phyloP scores from a whole-genome alignment of 768 basidiomycete species.

The Wakefieldia striispora region DNA sequence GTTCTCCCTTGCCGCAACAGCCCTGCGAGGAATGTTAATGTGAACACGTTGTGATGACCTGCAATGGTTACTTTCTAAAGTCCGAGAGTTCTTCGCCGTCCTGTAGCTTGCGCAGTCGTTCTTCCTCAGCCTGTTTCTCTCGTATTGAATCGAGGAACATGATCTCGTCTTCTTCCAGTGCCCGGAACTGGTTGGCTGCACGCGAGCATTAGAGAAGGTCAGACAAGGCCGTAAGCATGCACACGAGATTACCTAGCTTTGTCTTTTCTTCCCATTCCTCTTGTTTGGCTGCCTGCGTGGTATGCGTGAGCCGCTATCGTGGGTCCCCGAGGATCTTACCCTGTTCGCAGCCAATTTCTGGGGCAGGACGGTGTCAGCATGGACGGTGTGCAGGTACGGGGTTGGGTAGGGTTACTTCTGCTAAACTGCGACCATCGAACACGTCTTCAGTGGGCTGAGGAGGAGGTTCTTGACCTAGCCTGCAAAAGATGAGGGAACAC shows the following conservation, averaged over 20 bases:
- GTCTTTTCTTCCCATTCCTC: conserved; percentile 93
- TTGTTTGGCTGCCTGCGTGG: conserved; percentile 73
- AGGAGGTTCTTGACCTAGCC: conserved; percentile 84
- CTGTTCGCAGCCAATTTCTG: conserved; percentile 90
- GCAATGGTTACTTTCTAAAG: conserved; percentile 67
- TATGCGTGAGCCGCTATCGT: conserved; percentile 9
- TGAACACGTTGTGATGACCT: background rate
- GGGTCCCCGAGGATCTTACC: conserved; percentile 40
- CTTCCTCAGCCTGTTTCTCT: conserved; percentile 73
- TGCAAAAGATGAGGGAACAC: conserved; percentile 26
- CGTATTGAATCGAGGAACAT: conserved; percentile 83
- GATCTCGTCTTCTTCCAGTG: conserved; percentile 87
- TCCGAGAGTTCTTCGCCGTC: conserved; percentile 78
- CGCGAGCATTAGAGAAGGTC: conserved; percentile 7
- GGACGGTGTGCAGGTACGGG: background rate
- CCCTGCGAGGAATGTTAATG: conserved; percentile 36
- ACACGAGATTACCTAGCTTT: conserved; percentile 52
- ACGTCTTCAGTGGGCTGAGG: conserved; percentile 70
- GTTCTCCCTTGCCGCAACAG: conserved; percentile 68
- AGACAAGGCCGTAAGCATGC: background rate
- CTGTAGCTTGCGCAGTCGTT: conserved; percentile 66
- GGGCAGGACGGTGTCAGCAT: conserved; percentile 10
- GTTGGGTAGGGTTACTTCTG: conserved; percentile 57
- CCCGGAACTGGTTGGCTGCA: conserved; percentile 83
- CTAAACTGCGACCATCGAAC: conserved; percentile 82